Evolutionary conservation across 2,329 filamentous ascomycete genomes (phyloP).

Genomic region (Thielaviopsis euricoi): DNA sequence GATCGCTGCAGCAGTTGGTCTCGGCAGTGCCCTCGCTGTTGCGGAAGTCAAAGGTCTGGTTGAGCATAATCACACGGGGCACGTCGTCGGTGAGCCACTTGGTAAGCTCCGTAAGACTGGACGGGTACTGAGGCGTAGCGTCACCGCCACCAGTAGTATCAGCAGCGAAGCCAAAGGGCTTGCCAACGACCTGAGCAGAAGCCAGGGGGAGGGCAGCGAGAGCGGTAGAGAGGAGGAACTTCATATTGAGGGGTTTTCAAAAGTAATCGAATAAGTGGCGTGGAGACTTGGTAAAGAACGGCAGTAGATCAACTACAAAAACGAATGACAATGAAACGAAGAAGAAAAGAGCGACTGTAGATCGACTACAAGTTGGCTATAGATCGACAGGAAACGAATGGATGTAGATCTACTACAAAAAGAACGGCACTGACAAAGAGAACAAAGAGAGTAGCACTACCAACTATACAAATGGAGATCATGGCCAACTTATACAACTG

Average conservation of each 20-base stretch:
- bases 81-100: slow-evolving; percentile 18
- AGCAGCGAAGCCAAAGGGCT: slow-evolving; percentile 18
- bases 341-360: not conserved
- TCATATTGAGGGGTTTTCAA: too few relatives aligned
- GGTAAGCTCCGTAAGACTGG: slow-evolving; percentile 25
- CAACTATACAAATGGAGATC: too few relatives aligned
- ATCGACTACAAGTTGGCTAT: not conserved
- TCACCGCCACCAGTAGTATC: slow-evolving; percentile 35
- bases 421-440: not conserved
- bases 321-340: not conserved
- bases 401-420: not conserved
- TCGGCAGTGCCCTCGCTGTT: slow-evolving; percentile 15
- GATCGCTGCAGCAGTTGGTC: slow-evolving; percentile 16
- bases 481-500: too few relatives aligned
- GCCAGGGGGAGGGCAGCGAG: slow-evolving; percentile 14
- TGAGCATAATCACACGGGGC: slow-evolving; percentile 22
- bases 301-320: not conserved
- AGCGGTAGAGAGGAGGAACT: not conserved
- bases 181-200: slow-evolving; percentile 18
- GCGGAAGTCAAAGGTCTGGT: slow-evolving; percentile 18
- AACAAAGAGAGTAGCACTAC: not conserved
- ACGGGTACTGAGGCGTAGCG: slow-evolving; percentile 27
- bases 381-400: not conserved
- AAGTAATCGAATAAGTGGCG: not conserved
- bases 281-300: too few relatives aligned